Evolutionary conservation across 2,329 filamentous ascomycete species (phyloP), one percentile per base, ranked within the genome.

Genomic region (Diaporthe sp.): DNA sequence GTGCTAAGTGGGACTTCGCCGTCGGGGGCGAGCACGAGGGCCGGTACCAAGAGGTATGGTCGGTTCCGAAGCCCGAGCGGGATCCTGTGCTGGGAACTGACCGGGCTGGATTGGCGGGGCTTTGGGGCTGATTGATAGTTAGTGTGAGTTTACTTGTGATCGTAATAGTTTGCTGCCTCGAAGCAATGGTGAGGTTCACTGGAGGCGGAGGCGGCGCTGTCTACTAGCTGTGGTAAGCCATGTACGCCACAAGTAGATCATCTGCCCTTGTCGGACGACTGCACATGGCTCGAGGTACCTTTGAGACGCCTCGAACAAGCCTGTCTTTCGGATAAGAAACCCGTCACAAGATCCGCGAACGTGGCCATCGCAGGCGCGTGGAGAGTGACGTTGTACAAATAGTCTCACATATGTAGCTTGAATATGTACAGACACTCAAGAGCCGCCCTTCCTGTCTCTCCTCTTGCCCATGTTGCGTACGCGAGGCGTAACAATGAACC

Each of bases 401-500:
- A 44, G 42, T 61, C 42, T 50, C 17, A 55, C 51, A 65, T 47
- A 75, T 35, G 35, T 71, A 32, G 50, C 44, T 55, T 39, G 55
- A 15, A 70, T 79, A 80, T 81, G 80, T 81, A 82, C 81, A 79
- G 75, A 77, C 50, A 35, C 17, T 63, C 35, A 65, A 71, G 61
- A 66, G 53, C 68, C 69, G 42, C 69, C 50, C 77, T 85, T 90
- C 87, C 94, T 94, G 82, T 88, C 86, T 84, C 92, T 92, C 81
- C 96, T 91, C 88, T 96, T 97, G 84, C 96, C 96, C 85, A 97
- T 93, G 87, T 98, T 98, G 80, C 97, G 92, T 73, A 91, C 90
- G 80, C 96, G 91, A 75, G 95, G 90, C 77, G 93, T 91, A 63
- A 98, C 95, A 77, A 99, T 94, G 86, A 93, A 96, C 83, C 94